These are phyloP conservation scores for Lentinula raphanica DNA, from an alignment of 768 basidiomycete species.

Conservation along the genomic window DNA sequence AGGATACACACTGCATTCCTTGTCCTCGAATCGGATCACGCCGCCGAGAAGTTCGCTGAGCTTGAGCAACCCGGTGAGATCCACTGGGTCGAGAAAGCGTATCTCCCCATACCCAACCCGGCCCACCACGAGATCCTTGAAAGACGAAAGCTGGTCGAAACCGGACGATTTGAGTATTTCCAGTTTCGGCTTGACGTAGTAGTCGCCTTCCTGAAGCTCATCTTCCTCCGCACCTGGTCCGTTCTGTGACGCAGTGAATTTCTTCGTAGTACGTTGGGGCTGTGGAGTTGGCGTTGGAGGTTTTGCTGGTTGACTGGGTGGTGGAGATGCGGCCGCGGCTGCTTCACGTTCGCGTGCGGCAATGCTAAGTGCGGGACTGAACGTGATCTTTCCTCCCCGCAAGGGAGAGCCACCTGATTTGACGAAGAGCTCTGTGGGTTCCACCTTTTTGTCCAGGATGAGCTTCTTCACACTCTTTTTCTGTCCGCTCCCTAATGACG, in stretches of 20 bases:
- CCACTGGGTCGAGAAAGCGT: conserved; percentile 72
- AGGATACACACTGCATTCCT: conserved; percentile 91
- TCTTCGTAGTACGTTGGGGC: conserved; percentile 31
- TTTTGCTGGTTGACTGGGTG: conserved; percentile 20
- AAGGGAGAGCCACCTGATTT: conserved; percentile 43
- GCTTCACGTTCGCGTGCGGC: conserved; percentile 73
- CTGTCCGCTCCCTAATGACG: conserved; percentile 61
- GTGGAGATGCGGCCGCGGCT: conserved; percentile 18
- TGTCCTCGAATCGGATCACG: conserved; percentile 82
- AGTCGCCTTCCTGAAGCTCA: conserved; percentile 77
- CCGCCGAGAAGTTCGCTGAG: conserved; percentile 82
- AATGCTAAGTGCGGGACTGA: conserved; percentile 70
- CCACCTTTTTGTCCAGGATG: conserved; percentile 80
- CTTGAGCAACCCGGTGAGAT: conserved; percentile 79
- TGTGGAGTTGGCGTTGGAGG: conserved; percentile 33
- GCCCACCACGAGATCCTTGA: conserved; percentile 78
- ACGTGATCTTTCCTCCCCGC: conserved; percentile 52
- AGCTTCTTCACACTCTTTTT: conserved; percentile 90
- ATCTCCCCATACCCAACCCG: conserved; percentile 91
- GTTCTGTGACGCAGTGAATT: conserved; percentile 24
- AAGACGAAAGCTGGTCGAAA: conserved; percentile 67
- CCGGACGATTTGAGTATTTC: conserved; percentile 64
- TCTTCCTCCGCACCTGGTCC: conserved; percentile 18
- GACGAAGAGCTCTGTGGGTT: conserved; percentile 63
- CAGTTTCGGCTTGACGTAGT: conserved; percentile 83